phyloP scores from a whole-genome alignment of 192 early-diverging fungal genomes.

The Gaertneriomyces sp. region DNA sequence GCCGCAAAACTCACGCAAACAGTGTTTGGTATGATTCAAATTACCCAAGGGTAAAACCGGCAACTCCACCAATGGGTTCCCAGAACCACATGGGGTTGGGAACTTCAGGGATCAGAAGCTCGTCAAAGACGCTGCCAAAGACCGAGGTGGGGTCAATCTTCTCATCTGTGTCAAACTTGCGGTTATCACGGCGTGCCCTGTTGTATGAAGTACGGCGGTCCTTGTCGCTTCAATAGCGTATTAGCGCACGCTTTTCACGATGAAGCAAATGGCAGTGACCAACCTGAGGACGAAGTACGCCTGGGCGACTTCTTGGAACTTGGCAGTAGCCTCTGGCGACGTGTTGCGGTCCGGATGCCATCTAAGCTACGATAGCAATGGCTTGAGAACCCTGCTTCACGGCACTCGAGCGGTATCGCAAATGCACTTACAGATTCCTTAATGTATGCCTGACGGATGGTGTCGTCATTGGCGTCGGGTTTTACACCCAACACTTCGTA shows the following conservation, averaged over 20 bases:
- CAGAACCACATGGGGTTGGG: constrained; percentile 52
- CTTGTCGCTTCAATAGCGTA: constrained; percentile 28
- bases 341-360: constrained; percentile 57
- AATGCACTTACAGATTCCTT: constrained; percentile 47
- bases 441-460: constrained; percentile 81
- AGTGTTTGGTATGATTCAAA: not conserved
- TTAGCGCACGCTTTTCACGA: not conserved
- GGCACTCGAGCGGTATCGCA: constrained; percentile 12
- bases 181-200: constrained; percentile 15
- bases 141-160: constrained; percentile 56
- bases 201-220: constrained; percentile 38
- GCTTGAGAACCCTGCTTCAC: constrained; percentile 47
- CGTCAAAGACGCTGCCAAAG: constrained; percentile 79
- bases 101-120: constrained; percentile 71
- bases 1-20: not conserved
- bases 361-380: constrained; percentile 32
- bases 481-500: constrained; percentile 63
- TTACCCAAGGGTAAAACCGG: constrained; percentile 70
- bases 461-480: constrained; percentile 55
- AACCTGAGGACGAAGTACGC: constrained; percentile 74
- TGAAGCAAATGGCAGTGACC: not conserved
- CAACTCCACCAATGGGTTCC: constrained; percentile 62
- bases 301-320: constrained; percentile 73
- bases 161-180: constrained; percentile 19
- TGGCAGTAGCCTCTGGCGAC: constrained; percentile 48